These are phyloP conservation scores for Calonectria hawksworthii DNA, from an alignment of 2,329 filamentous ascomycete species.

Conservation along the genomic window DNA sequence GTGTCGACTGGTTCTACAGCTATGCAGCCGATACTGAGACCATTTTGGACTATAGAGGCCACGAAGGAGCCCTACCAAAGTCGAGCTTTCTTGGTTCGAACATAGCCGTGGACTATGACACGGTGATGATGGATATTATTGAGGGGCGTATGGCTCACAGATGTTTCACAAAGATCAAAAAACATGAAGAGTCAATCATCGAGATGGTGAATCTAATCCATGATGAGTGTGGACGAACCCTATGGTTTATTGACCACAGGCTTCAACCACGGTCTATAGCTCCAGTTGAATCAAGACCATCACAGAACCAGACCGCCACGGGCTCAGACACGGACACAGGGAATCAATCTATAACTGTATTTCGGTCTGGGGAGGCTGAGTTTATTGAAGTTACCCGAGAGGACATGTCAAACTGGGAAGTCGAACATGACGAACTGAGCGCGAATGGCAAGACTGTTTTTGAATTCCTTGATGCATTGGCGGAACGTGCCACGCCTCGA, in stretches of 20 bases:
- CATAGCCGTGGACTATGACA: not conserved
- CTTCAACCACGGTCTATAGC: not conserved
- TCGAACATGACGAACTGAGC: not conserved
- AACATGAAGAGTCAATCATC: not conserved
- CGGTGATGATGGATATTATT: not conserved
- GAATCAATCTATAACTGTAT: not conserved
- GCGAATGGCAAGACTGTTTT: not conserved
- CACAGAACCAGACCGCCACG: not conserved
- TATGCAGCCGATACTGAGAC: not conserved
- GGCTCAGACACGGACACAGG: no score
- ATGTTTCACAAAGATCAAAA: not conserved
- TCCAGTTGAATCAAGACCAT: not conserved
- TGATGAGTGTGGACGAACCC: not conserved
- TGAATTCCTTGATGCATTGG: not conserved
- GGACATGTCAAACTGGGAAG: not conserved
- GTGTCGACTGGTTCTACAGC: not conserved
- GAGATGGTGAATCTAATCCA: not conserved
- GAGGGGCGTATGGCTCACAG: not conserved
- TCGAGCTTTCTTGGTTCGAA: not conserved
- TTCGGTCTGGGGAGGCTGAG: not conserved
- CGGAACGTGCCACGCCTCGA: not conserved
- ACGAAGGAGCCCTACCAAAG: not conserved
- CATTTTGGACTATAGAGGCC: not conserved
- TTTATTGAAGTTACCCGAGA: not conserved
- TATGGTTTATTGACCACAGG: not conserved